These are phyloP conservation scores for Leavenworthia alabamica DNA, from an alignment of 345 rosid species.

Conservation along the genomic window DNA sequence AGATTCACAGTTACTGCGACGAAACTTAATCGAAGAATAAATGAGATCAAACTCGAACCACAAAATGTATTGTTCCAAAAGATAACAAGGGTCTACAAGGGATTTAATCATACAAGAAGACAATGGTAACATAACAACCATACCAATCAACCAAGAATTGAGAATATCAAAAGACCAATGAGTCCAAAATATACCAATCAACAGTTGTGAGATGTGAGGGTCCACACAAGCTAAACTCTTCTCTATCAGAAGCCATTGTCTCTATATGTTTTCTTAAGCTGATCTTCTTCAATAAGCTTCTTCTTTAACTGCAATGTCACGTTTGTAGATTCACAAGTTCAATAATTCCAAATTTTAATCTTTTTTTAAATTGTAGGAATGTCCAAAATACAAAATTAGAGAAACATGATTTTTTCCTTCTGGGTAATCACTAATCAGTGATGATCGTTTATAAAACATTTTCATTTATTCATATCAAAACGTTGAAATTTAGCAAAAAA, in stretches of 20 bases:
- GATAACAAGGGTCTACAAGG: too few species aligned
- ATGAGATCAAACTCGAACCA: background rate
- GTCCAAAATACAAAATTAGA: background rate
- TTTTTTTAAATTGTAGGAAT: background rate
- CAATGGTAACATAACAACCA: too few species aligned
- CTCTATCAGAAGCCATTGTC: conserved; percentile 29
- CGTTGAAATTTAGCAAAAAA: background rate
- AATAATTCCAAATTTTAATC: background rate
- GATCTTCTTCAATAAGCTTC: background rate
- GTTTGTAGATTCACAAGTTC: background rate
- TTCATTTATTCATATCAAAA: background rate
- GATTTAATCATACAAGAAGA: too few species aligned
- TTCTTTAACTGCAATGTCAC: conserved; percentile 1
- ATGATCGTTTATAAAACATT: background rate
- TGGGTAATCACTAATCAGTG: too few species aligned
- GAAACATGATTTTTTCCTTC: background rate
- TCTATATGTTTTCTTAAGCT: background rate
- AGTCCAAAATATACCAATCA: conserved; percentile 44
- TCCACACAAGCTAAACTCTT: conserved; percentile 47
- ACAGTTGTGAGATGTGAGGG: conserved; percentile 45
- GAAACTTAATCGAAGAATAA: background rate
- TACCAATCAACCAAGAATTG: too few species aligned
- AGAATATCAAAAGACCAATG: too few species aligned
- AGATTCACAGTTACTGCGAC: too few species aligned
- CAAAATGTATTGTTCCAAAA: background rate